Conservation (phyloP, 2,329 filamentous ascomycete species). For the Chaetomium sp. region DNA sequence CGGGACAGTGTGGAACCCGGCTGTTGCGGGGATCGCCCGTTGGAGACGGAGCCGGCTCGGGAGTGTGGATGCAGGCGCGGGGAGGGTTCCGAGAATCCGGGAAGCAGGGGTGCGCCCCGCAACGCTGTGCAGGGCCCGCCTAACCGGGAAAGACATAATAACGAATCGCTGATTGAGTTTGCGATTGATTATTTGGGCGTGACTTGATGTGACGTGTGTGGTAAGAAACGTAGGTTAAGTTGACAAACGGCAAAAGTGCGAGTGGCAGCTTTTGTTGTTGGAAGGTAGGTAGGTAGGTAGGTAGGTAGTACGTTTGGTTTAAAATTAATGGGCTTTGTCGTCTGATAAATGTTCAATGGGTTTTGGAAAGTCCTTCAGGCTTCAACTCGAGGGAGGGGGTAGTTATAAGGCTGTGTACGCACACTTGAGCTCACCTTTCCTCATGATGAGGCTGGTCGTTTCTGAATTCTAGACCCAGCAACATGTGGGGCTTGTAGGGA, state of each 20-base stretch:
- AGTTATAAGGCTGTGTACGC: no score
- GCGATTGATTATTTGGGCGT: not conserved
- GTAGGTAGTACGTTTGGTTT: no score
- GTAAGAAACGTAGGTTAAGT: not conserved
- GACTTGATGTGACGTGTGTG: no score
- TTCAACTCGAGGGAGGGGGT: slow-evolving; percentile 3
- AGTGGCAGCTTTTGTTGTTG: not conserved
- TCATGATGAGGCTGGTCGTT: not conserved
- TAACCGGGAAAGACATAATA: slow-evolving; percentile 16
- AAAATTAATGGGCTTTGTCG: not conserved
- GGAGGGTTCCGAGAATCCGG: slow-evolving; percentile 2
- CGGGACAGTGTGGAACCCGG: slow-evolving; percentile 19
- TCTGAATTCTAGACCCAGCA: slow-evolving; percentile 13
- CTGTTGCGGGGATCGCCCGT: not conserved
- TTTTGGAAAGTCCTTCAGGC: not conserved
- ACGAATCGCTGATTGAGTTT: not conserved
- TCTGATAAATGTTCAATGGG: not conserved
- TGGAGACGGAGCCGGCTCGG: slow-evolving; percentile 6
- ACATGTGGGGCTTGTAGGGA: slow-evolving; percentile 7
- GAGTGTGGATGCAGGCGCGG: not conserved
- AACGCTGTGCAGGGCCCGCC: slow-evolving; percentile 7
- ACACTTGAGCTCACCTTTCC: not conserved
- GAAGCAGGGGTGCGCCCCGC: slow-evolving; percentile 5
- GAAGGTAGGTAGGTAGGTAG: no score
- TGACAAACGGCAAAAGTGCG: not conserved